Evolutionary conservation across 1,284 basidiomycete genomes (phyloP).

Genomic region (Microbotryum silenes-acaulis): DNA sequence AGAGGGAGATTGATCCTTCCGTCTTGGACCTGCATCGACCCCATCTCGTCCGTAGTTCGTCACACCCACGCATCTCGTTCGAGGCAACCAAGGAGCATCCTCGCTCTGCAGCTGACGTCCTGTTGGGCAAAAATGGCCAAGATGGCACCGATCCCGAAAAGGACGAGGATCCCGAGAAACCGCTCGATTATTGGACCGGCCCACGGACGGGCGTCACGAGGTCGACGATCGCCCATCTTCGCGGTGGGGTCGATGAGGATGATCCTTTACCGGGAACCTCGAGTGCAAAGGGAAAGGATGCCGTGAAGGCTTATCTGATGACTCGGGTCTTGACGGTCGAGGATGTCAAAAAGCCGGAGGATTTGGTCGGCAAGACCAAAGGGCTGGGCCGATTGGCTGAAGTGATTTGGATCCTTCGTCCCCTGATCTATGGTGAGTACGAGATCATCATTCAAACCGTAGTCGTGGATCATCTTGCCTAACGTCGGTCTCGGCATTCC

Average conservation of each 20-base stretch:
- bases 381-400: constrained; percentile 34
- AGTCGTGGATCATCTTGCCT: background rate
- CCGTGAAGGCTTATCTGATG: constrained; percentile 34
- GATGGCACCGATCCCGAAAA: constrained; percentile 2
- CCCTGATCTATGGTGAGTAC: constrained; percentile 38
- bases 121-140: constrained; percentile 7
- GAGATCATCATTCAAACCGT: background rate
- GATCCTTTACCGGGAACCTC: background rate
- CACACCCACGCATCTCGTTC: background rate
- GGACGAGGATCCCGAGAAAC: constrained; percentile 3
- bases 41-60: constrained; percentile 10
- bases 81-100: constrained; percentile 2
- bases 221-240: constrained; percentile 29
- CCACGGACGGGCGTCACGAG: constrained; percentile 26
- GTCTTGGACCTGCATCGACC: constrained; percentile 21
- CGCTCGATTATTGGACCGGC: constrained; percentile 33
- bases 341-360: constrained; percentile 35
- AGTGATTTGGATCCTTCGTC: constrained; percentile 39
- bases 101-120: constrained; percentile 19
- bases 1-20: constrained; percentile 36
- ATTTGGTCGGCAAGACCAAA: constrained; percentile 32
- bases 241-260: constrained; percentile 6
- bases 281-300: constrained; percentile 13
- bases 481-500: background rate
- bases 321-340: constrained; percentile 35